Base-by-base conservation (phyloP, 2,329 filamentous ascomycete species). In the Hymenoscyphus scutula region DNA sequence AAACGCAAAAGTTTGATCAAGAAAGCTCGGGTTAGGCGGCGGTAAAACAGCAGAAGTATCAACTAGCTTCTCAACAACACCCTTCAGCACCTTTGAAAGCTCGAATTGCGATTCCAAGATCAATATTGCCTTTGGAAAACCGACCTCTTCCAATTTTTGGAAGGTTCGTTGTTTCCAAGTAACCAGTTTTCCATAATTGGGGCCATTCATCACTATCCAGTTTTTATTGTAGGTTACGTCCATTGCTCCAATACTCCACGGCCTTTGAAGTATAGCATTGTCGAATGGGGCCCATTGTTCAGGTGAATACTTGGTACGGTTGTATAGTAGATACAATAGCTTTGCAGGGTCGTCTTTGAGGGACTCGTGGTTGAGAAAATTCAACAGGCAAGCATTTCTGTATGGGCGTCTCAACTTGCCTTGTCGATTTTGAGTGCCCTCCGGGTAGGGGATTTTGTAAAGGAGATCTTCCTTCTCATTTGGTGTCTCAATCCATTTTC, bases 91-190 rank as follows among this genome's bases (percentile, higher is more conserved):
- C 1, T 3, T 7, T 19, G 59, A 45, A 7, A 67, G 37, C 10
- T 53, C 34, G 0, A n/a, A 13, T 29, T 68, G 67, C 7, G 62
- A 62, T 55, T 68, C 62, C 2, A 68, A 37, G 29, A 67, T 15
- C 11, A 68, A 59, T 8, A 25, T 53, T 17, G 29, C 67, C 13
- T 38, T 54, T 5, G 65, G 65, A 53, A 62, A 67, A 4, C 62
- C 62, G 34, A 66, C n/a, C n/a, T n/a, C n/a, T n/a, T n/a, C n/a
- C n/a, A n/a, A n/a, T n/a, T n/a, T n/a, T n/a, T n/a, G n/a, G n/a
- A n/a, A n/a, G n/a, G n/a, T n/a, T n/a, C n/a, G n/a, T n/a, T n/a
- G n/a, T n/a, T 65, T 10, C 60, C 59, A 67, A 2, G 17, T 7
- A 1, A 37, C 27, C 37, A 65, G 19, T 15, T 60, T 53, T 3